Conservation (phyloP, 257 asterid genomes). For the Solanum chiquidenum region DNA sequence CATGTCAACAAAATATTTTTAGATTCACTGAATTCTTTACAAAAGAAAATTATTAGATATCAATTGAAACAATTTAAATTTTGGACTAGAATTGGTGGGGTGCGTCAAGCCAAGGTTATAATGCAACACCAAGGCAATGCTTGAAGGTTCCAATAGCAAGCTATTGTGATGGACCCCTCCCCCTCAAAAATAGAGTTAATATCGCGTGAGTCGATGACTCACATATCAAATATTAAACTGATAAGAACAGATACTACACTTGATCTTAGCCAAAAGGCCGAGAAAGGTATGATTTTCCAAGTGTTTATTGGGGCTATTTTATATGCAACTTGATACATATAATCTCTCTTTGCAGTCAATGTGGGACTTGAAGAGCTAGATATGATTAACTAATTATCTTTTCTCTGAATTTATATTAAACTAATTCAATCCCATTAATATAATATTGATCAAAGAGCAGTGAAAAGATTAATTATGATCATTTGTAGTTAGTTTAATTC, state of each 20-base stretch:
- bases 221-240: conserved; percentile 32
- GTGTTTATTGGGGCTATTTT: background rate
- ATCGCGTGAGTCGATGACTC: background rate
- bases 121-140: background rate
- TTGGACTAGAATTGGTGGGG: background rate
- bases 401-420: background rate
- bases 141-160: background rate
- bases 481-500: background rate
- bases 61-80: background rate
- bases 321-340: background rate
- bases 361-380: background rate
- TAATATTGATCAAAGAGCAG: background rate
- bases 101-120: background rate
- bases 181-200: background rate
- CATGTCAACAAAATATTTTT: no score
- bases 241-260: conserved; percentile 82
- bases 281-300: conserved; percentile 35
- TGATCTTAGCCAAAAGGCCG: conserved; percentile 77
- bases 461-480: background rate
- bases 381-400: background rate
- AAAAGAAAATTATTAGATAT: no score
- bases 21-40: no score
- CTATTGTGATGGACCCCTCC: background rate
- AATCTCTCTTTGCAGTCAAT: background rate
- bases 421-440: background rate